phyloP scores from a whole-genome alignment of 164 flowering plant species.

The Buxus sempervirens region DNA sequence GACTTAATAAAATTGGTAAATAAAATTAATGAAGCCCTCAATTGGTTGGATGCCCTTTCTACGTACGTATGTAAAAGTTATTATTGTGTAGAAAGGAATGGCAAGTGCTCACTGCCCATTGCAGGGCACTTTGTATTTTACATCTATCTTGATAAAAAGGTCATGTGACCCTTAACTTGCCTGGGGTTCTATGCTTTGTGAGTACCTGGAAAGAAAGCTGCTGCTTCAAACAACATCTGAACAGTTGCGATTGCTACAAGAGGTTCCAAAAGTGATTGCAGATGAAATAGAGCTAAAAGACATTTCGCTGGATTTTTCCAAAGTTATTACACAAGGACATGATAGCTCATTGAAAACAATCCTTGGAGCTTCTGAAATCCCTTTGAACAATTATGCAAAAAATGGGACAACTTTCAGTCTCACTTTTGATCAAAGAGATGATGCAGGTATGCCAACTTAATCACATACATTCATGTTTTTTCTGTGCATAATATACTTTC shows the following conservation, averaged over 20 bases:
- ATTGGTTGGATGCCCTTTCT: neutral
- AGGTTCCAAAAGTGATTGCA: slow-evolving; percentile 42
- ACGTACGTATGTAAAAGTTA: neutral
- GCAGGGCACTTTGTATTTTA: neutral
- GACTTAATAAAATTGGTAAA: neutral
- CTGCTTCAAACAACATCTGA: slow-evolving; percentile 45
- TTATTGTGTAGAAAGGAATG: too few relatives aligned
- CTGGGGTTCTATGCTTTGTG: slow-evolving; percentile 29
- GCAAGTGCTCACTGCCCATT: neutral
- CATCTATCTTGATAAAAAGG: neutral
- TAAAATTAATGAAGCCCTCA: neutral
- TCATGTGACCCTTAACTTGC: slow-evolving; percentile 30
- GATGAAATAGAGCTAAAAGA: slow-evolving; percentile 31
- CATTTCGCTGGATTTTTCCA: slow-evolving; percentile 6
- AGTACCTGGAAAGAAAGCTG: slow-evolving; percentile 37
- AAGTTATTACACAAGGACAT: slow-evolving; percentile 12
- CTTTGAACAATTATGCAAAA: slow-evolving; percentile 7
- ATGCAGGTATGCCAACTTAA: slow-evolving; percentile 15
- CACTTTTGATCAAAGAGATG: slow-evolving; percentile 8
- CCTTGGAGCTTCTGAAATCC: slow-evolving; percentile 7
- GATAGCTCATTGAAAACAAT: slow-evolving; percentile 13
- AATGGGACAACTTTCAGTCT: slow-evolving; percentile 3
- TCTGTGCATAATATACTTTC: too few relatives aligned
- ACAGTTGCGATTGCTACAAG: slow-evolving; percentile 32
- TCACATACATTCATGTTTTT: neutral